Percentiles rank a stretch among this genome's conserved stretches.
Conservation (phyloP, 108 stramenopile species). For the Discostella pseudostelligera region DNA sequence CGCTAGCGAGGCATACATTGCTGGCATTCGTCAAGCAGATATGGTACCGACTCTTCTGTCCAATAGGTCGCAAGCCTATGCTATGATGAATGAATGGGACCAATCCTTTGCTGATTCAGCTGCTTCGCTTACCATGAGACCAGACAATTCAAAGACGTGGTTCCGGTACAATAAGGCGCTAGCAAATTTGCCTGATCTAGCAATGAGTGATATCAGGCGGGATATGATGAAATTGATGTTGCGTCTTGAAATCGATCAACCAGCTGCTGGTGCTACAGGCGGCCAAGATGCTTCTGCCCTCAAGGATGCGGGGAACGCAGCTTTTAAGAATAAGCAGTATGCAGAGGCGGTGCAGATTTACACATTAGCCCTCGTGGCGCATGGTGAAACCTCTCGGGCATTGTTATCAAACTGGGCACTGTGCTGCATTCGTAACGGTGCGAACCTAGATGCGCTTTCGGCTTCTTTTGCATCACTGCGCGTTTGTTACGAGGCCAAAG, state of each 20-base stretch:
- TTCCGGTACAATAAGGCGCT: constrained; percentile 3
- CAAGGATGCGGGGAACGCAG: background rate
- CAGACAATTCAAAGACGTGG: background rate
- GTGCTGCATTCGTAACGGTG: background rate
- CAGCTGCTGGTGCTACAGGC: background rate
- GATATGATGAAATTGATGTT: background rate
- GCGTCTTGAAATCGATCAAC: background rate
- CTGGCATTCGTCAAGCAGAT: background rate
- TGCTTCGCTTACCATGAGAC: constrained; percentile 15
- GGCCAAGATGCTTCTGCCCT: background rate
- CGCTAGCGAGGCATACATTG: background rate
- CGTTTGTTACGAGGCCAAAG: background rate
- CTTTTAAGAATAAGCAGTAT: background rate
- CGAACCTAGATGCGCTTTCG: background rate
- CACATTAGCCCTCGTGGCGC: background rate
- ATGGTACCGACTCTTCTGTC: constrained; percentile 7
- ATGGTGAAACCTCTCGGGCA: background rate
- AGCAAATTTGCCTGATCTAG: too few species aligned
- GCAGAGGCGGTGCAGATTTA: background rate
- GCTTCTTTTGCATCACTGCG: background rate
- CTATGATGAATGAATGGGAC: constrained; percentile 3
- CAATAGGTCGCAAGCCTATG: constrained; percentile 10
- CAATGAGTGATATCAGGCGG: too few species aligned
- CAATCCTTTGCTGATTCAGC: constrained; percentile 6
- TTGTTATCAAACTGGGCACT: background rate